A percentile compares a stretch with the other conserved stretches of the same genome.
phyloP scores from a whole-genome alignment of 2,329 filamentous ascomycete species.

The Fusarium ambrosium region DNA sequence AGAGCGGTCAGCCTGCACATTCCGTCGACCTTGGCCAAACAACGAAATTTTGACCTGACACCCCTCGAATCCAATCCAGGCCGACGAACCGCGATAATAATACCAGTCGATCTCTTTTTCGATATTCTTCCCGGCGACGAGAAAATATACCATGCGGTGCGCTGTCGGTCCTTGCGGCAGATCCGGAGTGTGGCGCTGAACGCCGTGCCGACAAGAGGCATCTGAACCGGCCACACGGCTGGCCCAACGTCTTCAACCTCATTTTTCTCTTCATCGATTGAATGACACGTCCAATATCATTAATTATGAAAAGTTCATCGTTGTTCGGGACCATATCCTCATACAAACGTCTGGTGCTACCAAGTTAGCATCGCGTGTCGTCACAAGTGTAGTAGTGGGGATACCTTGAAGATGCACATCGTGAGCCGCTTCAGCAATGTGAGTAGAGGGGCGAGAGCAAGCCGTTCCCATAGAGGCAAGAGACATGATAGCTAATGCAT shows the following conservation, averaged over 20 bases:
- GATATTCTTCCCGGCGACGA: not conserved
- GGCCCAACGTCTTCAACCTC: not conserved
- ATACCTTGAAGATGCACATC: not conserved
- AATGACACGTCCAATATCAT: not conserved
- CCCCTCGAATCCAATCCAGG: not conserved
- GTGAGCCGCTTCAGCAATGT: not conserved
- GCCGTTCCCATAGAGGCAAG: not conserved
- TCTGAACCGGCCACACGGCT: not conserved
- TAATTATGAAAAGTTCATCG: not conserved
- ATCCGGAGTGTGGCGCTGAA: not conserved
- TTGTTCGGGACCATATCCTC: not conserved
- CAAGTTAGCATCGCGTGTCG: not conserved
- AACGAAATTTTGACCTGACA: not conserved
- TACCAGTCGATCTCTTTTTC: not conserved
- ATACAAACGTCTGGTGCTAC: not conserved
- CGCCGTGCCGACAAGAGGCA: not conserved
- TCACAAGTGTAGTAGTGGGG: not conserved
- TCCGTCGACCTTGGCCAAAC: not conserved
- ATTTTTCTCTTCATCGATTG: not conserved
- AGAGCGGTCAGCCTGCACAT: not conserved
- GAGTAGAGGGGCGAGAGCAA: not conserved
- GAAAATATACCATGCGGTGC: not conserved
- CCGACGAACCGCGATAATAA: not conserved
- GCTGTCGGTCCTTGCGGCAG: not conserved
- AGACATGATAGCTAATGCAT: not conserved